These are phyloP conservation scores for Ajuga chamaepitys DNA, from an alignment of 257 asterid genomes.

Conservation along the genomic window DNA sequence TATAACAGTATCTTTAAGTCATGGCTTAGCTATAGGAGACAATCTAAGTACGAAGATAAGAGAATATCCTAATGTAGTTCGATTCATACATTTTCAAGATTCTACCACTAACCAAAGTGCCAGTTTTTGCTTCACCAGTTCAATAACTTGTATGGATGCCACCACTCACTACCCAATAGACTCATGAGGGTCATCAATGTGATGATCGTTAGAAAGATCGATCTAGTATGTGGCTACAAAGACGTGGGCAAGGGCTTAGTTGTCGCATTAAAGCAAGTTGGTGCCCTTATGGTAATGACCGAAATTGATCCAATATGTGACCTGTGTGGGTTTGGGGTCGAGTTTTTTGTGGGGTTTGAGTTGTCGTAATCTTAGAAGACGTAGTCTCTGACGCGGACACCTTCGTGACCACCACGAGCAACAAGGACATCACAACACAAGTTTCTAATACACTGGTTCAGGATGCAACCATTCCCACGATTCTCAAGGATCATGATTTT, in stretches of 20 bases:
- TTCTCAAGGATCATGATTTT: no score
- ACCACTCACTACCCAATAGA: conserved; percentile 26
- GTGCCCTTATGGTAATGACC: conserved; percentile 26
- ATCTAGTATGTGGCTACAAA: conserved; percentile 23
- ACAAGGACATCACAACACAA: conserved; percentile 33
- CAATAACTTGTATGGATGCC: conserved; percentile 28
- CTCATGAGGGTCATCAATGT: conserved; percentile 29
- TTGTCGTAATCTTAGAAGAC: conserved; percentile 20
- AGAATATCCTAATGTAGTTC: no score
- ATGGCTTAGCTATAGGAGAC: no score
- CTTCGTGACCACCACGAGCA: conserved; percentile 30
- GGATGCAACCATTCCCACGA: no score
- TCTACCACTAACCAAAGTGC: background rate
- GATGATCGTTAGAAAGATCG: conserved; percentile 29
- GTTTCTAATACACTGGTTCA: no score
- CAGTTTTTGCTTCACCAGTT: conserved; percentile 10
- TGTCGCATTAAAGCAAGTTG: conserved; percentile 17
- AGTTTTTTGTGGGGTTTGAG: no score
- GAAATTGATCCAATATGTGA: conserved; percentile 28
- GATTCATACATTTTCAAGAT: no score
- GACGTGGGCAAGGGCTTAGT: conserved; percentile 29
- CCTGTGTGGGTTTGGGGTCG: no score
- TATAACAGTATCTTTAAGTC: no score
- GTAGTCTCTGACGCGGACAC: conserved; percentile 20
- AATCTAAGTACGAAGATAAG: no score